A percentile compares a stretch with the other conserved stretches of the same genome.
Evolutionary conservation across 2,329 filamentous ascomycete species (phyloP).

Genomic region (Penicillium expansum): DNA sequence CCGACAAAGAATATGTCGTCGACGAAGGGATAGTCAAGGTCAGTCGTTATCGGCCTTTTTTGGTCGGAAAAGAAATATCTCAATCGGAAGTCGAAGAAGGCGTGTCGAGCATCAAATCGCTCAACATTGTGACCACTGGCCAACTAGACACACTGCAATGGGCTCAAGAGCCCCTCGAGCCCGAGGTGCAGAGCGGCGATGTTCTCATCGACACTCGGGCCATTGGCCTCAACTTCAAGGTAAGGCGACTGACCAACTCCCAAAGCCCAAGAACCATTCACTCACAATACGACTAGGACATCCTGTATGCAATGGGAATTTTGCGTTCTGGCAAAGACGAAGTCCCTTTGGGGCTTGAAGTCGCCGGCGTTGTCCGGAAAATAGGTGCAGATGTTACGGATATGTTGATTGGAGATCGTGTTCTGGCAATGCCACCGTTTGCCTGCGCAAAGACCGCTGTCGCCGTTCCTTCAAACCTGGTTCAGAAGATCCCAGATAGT

Average conservation of each 20-base stretch:
- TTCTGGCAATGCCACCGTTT: conserved; percentile 12
- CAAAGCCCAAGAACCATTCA: too few species aligned
- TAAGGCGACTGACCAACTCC: conserved; percentile 1
- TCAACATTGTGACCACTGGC: conserved; percentile 18
- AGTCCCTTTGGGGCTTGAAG: conserved; percentile 17
- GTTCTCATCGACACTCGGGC: conserved; percentile 20
- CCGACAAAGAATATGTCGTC: conserved; percentile 15
- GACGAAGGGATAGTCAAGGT: neutral
- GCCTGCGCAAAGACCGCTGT: neutral
- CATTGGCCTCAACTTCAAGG: conserved; percentile 25
- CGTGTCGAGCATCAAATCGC: neutral
- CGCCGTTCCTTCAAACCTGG: conserved; percentile 5
- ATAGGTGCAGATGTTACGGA: conserved; percentile 19
- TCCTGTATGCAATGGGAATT: conserved; percentile 3
- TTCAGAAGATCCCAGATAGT: conserved; percentile 2
- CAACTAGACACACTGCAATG: conserved; percentile 21
- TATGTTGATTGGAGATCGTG: conserved; percentile 22
- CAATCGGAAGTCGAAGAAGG: neutral
- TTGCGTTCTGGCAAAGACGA: too few species aligned
- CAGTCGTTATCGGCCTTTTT: conserved; percentile 3
- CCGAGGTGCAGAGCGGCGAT: conserved; percentile 10
- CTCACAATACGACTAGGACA: neutral
- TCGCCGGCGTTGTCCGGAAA: conserved; percentile 18
- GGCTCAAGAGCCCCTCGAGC: conserved; percentile 3
- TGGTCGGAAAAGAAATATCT: neutral